A percentile compares a stretch with the other conserved stretches of the same genome.
Evolutionary conservation across 176 grass and related monocot species (phyloP).

Genomic region (Carex cristatella): DNA sequence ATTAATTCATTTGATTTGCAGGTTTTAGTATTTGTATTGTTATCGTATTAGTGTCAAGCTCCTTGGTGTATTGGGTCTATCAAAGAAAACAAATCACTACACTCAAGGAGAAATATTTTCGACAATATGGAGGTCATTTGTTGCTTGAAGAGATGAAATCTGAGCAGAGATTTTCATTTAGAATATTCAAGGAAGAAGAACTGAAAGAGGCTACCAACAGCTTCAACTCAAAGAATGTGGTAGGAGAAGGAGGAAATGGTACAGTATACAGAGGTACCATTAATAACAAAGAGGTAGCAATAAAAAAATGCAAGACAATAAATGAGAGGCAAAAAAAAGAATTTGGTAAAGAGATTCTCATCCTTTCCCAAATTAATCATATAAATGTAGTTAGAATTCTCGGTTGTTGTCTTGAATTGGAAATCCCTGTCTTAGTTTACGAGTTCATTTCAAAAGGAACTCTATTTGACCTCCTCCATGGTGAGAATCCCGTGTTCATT

Average conservation of each 20-base stretch:
- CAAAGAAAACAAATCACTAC: background rate
- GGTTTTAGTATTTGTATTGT: no score
- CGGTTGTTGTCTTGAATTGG: constrained; percentile 32
- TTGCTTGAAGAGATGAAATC: background rate
- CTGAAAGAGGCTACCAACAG: constrained; percentile 15
- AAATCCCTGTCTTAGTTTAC: constrained; percentile 28
- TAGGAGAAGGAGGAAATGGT: constrained; percentile 27
- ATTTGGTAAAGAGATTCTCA: constrained; percentile 15
- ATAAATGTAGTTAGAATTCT: constrained; percentile 21
- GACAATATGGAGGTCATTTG: background rate
- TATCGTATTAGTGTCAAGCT: no score
- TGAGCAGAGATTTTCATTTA: constrained; percentile 2
- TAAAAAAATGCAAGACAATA: constrained; percentile 33
- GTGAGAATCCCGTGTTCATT: background rate
- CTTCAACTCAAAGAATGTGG: constrained; percentile 20
- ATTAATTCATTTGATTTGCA: no score
- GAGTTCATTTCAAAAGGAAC: constrained; percentile 29
- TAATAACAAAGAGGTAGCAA: background rate
- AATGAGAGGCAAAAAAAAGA: background rate
- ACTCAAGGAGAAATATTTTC: background rate
- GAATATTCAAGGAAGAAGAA: constrained; percentile 8
- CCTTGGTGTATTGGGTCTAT: background rate
- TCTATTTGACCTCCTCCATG: constrained; percentile 9
- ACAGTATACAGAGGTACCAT: constrained; percentile 28
- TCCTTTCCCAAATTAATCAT: constrained; percentile 27